Percentiles rank a stretch among this genome's conserved stretches.
phyloP scores from a whole-genome alignment of 2,329 filamentous ascomycete genomes.

The Aureobasidium sp. region DNA sequence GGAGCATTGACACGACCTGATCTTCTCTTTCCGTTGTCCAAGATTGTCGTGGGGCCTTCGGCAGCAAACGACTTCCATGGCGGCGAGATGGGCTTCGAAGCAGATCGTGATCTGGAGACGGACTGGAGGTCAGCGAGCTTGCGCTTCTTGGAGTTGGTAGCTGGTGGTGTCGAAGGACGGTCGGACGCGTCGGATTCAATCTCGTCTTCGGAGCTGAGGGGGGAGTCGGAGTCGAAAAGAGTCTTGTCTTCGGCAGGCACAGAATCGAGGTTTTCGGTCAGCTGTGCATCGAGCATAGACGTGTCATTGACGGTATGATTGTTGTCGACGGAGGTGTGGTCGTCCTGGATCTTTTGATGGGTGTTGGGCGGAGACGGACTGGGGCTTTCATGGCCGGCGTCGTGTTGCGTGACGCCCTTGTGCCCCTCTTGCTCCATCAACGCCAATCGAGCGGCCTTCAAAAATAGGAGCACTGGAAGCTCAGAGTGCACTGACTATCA shows the following conservation, averaged over 20 bases:
- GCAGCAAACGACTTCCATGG: slow-evolving; percentile 85
- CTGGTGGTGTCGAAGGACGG: background rate
- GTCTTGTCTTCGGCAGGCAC: background rate
- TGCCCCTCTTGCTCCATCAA: slow-evolving; percentile 21
- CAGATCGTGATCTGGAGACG: slow-evolving; percentile 23
- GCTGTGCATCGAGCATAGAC: background rate
- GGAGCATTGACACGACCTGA: slow-evolving; percentile 50
- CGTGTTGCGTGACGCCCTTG: slow-evolving; percentile 20
- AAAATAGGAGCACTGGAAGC: slow-evolving; percentile 7
- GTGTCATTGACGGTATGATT: slow-evolving; percentile 2
- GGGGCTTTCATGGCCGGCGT: slow-evolving; percentile 20
- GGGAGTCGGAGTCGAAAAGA: background rate
- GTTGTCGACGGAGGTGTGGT: background rate
- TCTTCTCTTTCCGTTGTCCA: slow-evolving; percentile 53
- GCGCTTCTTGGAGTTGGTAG: slow-evolving; percentile 50
- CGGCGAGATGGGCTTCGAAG: slow-evolving; percentile 38
- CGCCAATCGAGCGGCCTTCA: background rate
- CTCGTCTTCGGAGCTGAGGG: background rate
- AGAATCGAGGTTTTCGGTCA: background rate
- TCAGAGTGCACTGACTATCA: slow-evolving; percentile 15
- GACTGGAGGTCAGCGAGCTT: slow-evolving; percentile 37
- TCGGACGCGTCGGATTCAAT: slow-evolving; percentile 11
- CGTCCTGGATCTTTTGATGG: background rate
- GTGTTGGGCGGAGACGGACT: slow-evolving; percentile 13
- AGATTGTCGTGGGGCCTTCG: slow-evolving; percentile 80